Evolutionary conservation across 441 rosid species (phyloP), one percentile per base, ranked within the genome.

Genomic region (Melastoma candidum): DNA sequence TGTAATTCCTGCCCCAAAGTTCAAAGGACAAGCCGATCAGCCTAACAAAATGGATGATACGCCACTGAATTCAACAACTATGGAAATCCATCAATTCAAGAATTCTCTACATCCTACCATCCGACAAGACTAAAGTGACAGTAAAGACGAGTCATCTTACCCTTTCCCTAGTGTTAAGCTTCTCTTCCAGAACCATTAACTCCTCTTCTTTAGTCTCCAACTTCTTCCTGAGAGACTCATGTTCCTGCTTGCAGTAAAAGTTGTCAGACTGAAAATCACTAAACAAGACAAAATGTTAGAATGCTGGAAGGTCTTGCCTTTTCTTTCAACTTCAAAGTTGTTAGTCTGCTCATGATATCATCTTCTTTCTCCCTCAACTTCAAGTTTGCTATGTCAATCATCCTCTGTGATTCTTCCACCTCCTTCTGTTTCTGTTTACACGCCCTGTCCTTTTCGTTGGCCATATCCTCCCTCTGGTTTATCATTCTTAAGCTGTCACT

Each of bases 381-480:
- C 48, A 66, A 59, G 67, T 83, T 78, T 49, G 77, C 82, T 47
- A 72, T 86, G 58, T 86, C 93, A 50, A 86, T 80, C 74, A 69
- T 81, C 79, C 80, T 81, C 52, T 83, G 95, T 10, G 74, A 56
- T 62, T 80, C 95, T 66, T 93, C 97, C 64, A 89, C 75, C 44
- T 81, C 81, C 66, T 78, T 86, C 76, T 88, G 88, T 64, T 86
- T 93, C 68, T 73, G 79, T 71, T 83, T 89, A 48, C 72, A 68
- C 44, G 81, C 69, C 68, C 64, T 81, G 72, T 86, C 87, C 43
- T 68, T 77, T 69, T 83, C 95, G 61, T 83, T 93, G 56, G 96
- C 85, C 69, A 85, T 86, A 63, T 89, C 93, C 78, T 93, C 99
- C 71, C 97, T 84, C 67, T 89, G 95, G 57, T 83, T 84, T 50